phyloP scores from a whole-genome alignment of 2,329 filamentous ascomycete species.

The Aspergillus sojae region DNA sequence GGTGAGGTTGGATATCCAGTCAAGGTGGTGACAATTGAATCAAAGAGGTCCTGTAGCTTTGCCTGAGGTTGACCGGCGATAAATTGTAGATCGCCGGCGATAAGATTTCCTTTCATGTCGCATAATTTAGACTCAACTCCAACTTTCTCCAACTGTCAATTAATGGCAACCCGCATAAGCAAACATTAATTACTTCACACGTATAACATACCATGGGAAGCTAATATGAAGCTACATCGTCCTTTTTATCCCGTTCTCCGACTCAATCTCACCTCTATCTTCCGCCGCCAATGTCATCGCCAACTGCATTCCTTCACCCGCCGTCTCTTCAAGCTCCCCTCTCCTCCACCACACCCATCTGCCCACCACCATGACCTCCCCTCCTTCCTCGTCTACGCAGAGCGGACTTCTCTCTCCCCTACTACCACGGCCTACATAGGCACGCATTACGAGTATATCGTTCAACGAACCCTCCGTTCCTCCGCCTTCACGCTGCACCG shows the following conservation, averaged over 20 bases:
- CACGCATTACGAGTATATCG: slow-evolving; percentile 52
- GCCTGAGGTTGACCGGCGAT: slow-evolving; percentile 1
- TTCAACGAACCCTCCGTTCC: slow-evolving; percentile 41
- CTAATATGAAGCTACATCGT: neutral
- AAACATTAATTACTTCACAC: neutral
- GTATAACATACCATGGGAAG: neutral
- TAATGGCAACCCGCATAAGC: neutral
- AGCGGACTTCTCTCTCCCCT: slow-evolving; percentile 37
- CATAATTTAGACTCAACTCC: neutral
- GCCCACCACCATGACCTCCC: slow-evolving; percentile 40
- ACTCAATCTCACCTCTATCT: neutral
- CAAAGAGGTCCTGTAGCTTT: slow-evolving; percentile 9
- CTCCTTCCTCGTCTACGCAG: slow-evolving; percentile 46
- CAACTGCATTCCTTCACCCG: slow-evolving; percentile 31
- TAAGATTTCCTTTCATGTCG: slow-evolving; percentile 1
- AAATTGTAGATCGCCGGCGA: slow-evolving; percentile 4
- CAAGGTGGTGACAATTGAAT: slow-evolving; percentile 19
- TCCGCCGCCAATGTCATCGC: slow-evolving; percentile 6
- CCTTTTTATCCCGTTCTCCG: slow-evolving; percentile 6
- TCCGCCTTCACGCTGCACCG: slow-evolving; percentile 46
- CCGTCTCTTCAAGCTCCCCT: slow-evolving; percentile 40
- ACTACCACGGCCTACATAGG: slow-evolving; percentile 47
- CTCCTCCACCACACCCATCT: slow-evolving; percentile 36
- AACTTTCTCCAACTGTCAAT: neutral
- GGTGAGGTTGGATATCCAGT: neutral